Conservation (phyloP, 1,139 yeast species). For the Kodamaea arcana region DNA sequence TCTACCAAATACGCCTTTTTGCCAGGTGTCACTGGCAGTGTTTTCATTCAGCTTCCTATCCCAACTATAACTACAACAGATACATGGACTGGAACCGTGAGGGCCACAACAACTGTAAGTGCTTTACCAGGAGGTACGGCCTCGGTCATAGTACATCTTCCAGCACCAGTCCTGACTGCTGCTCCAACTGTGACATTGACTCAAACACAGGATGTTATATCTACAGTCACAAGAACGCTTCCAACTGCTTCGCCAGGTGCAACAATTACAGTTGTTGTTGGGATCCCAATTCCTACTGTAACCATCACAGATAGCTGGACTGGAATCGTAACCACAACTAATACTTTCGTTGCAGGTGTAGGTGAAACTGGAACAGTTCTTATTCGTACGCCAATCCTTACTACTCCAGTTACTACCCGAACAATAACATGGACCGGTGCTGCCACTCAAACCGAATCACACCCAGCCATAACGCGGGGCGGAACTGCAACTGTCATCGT, state of each 20-base stretch:
- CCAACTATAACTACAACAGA: slow-evolving; percentile 10
- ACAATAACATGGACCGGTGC: background rate
- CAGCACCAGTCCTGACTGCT: too few relatives aligned
- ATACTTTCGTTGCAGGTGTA: background rate
- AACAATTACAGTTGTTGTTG: slow-evolving; percentile 9
- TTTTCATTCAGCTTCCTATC: slow-evolving; percentile 14
- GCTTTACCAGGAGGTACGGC: slow-evolving; percentile 12
- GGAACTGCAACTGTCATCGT: background rate
- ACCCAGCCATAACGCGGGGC: background rate
- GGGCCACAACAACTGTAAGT: slow-evolving; percentile 4
- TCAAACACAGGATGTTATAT: slow-evolving; percentile 12
- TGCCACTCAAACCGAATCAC: background rate
- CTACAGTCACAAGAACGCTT: slow-evolving; percentile 6
- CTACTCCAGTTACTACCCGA: background rate
- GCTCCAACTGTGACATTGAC: slow-evolving; percentile 6
- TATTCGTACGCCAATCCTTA: background rate
- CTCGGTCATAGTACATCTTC: slow-evolving; percentile 16
- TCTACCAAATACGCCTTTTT: slow-evolving; percentile 5
- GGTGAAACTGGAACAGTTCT: background rate
- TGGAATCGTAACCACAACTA: background rate
- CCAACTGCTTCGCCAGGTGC: slow-evolving; percentile 6
- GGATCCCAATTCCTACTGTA: slow-evolving; percentile 13
- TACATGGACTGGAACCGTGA: slow-evolving; percentile 6
- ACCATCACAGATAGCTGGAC: slow-evolving; percentile 10
- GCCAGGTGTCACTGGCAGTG: slow-evolving; percentile 14